Conservation (phyloP, 163 green algal genomes). For the Scenedesmus sp. region DNA sequence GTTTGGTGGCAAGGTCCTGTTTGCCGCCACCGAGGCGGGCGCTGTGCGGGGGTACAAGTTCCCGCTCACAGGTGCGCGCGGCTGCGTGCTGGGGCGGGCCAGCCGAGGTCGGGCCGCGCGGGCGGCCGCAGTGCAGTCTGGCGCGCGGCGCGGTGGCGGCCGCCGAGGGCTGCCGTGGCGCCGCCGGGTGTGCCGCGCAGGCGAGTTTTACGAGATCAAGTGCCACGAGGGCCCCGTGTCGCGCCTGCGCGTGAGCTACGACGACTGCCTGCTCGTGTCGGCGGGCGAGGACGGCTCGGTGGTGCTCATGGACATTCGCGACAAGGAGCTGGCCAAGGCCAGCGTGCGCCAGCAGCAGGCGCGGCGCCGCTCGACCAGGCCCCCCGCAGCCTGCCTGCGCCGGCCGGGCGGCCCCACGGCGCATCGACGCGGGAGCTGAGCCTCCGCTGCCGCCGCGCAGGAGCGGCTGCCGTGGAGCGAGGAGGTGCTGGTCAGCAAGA, state of each 20-base stretch:
- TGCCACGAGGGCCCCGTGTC: slow-evolving; percentile 72
- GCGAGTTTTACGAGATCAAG: slow-evolving; percentile 60
- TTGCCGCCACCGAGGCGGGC: slow-evolving; percentile 80
- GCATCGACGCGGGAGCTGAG: too few species aligned
- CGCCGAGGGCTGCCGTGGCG: too few species aligned
- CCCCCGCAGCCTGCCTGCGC: not conserved
- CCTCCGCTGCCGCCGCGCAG: slow-evolving; percentile 38
- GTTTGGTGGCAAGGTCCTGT: slow-evolving; percentile 58
- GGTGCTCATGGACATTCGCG: slow-evolving; percentile 85
- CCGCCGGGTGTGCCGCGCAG: too few species aligned
- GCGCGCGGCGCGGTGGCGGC: too few species aligned
- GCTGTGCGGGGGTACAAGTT: slow-evolving; percentile 85
- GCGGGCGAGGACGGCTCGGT: slow-evolving; percentile 78
- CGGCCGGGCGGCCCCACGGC: too few species aligned
- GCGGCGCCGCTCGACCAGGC: too few species aligned
- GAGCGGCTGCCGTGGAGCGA: slow-evolving; percentile 80
- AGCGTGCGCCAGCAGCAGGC: slow-evolving; percentile 56
- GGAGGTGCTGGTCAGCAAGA: slow-evolving; percentile 85
- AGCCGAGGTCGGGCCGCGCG: too few species aligned
- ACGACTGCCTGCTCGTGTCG: slow-evolving; percentile 81
- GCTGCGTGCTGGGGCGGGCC: not conserved
- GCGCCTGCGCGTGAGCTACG: slow-evolving; percentile 68
- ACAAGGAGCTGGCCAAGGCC: slow-evolving; percentile 69
- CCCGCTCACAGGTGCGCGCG: slow-evolving; percentile 72
- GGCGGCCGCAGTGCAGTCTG: too few species aligned